Percentiles rank a stretch among this genome's conserved stretches.
Evolutionary conservation across 164 flowering plant species (phyloP).

Genomic region (Piper longum): DNA sequence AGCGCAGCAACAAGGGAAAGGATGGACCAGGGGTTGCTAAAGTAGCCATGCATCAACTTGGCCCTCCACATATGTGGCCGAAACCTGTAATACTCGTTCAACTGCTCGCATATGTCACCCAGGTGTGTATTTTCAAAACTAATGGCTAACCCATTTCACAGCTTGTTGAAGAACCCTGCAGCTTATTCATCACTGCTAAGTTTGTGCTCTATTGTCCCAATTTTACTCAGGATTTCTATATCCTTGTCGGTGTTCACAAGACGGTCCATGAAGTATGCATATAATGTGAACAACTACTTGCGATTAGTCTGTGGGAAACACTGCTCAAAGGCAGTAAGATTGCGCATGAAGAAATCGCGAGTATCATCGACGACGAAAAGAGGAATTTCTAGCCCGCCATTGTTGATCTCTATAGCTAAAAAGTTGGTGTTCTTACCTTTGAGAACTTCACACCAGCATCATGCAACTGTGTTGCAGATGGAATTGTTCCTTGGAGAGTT

Average conservation of each 20-base stretch:
- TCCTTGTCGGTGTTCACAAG: constrained; percentile 2
- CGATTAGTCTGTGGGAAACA: not conserved
- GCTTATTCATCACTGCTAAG: constrained; percentile 2
- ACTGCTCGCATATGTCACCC: not conserved
- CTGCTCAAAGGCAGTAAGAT: constrained; percentile 5
- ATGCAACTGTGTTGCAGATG: not conserved
- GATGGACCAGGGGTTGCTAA: too few species aligned
- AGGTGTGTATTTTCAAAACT: not conserved
- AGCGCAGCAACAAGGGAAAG: too few species aligned
- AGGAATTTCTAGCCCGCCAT: constrained; percentile 3
- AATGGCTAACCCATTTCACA: not conserved
- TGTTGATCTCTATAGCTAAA: not conserved
- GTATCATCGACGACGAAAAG: not conserved
- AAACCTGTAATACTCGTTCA: not conserved
- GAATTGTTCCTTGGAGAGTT: not conserved
- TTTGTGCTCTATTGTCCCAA: not conserved
- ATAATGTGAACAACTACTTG: not conserved
- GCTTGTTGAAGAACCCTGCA: constrained; percentile 1
- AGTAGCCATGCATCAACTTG: too few species aligned
- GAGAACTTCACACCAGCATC: not conserved
- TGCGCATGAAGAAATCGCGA: constrained; percentile 1
- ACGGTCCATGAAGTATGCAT: constrained; percentile 1
- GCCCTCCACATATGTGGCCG: not conserved
- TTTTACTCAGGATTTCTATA: not conserved
- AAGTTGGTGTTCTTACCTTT: too few species aligned